Evolutionary conservation across 2,329 filamentous ascomycete species (phyloP).

Genomic region (Microsporum canis): DNA sequence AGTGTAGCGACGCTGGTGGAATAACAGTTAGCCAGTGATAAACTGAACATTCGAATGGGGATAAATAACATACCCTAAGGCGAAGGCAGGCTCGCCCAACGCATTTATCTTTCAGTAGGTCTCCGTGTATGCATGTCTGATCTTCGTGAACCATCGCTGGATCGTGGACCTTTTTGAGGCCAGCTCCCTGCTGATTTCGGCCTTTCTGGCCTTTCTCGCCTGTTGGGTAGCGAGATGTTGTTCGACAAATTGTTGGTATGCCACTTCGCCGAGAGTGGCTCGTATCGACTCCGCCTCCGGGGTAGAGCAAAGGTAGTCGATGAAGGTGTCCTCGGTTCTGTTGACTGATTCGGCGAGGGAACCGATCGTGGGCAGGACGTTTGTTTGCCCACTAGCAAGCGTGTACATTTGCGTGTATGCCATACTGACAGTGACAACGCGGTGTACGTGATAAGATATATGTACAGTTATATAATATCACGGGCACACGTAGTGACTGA

Average conservation of each 20-base stretch:
- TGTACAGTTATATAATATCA: conserved; percentile 5
- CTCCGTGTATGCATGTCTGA: conserved; percentile 6
- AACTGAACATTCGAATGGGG: neutral
- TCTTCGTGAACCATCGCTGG: conserved; percentile 4
- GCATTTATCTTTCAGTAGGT: neutral
- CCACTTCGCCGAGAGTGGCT: conserved; percentile 8
- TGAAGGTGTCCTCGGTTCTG: conserved; percentile 6
- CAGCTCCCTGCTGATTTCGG: neutral
- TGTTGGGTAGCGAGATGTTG: neutral
- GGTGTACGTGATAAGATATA: conserved; percentile 3
- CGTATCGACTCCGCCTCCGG: conserved; percentile 10
- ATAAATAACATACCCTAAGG: neutral
- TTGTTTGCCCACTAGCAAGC: conserved; percentile 4
- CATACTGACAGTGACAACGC: conserved; percentile 8
- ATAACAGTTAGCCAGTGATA: neutral
- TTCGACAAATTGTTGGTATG: conserved; percentile 9
- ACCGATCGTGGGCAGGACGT: conserved; percentile 10
- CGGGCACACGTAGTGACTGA: neutral
- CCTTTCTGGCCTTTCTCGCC: neutral
- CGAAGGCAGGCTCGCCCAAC: conserved; percentile 3
- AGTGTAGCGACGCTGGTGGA: neutral
- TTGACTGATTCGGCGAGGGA: conserved; percentile 6
- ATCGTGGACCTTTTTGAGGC: neutral
- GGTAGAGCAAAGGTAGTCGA: conserved; percentile 7
- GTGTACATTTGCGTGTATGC: conserved; percentile 11